Conservation (phyloP, 257 asterid genomes). For the Solanum sitiens region DNA sequence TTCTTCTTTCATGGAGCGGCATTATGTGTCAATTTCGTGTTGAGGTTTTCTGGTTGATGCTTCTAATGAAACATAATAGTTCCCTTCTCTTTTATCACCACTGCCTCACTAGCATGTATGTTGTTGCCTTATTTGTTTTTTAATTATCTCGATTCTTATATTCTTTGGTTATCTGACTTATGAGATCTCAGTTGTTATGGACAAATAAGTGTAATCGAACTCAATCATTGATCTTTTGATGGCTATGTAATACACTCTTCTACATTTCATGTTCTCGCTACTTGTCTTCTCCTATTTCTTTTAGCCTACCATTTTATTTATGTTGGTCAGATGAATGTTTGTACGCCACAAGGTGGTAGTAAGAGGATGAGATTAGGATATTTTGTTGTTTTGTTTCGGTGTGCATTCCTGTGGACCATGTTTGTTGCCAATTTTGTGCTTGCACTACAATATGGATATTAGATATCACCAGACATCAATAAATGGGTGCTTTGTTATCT, state of each 20-base stretch:
- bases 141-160: background rate
- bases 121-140: background rate
- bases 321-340: background rate
- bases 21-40: background rate
- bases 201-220: background rate
- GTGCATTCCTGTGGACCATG: background rate
- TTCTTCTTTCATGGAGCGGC: background rate
- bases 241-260: background rate
- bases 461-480: no score
- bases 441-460: background rate
- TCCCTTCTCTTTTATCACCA: background rate
- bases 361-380: background rate
- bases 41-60: background rate
- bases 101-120: background rate
- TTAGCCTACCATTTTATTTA: background rate
- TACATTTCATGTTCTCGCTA: background rate
- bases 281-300: background rate
- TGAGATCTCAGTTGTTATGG: background rate
- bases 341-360: no score
- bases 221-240: background rate
- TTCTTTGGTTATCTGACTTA: background rate
- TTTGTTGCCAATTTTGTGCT: background rate
- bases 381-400: background rate
- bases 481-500: no score
- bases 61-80: background rate